A percentile compares a stretch with the other conserved stretches of the same genome.
These are phyloP conservation scores for Inonotus hispidus DNA, from an alignment of 1,284 basidiomycete species.

Conservation along the genomic window DNA sequence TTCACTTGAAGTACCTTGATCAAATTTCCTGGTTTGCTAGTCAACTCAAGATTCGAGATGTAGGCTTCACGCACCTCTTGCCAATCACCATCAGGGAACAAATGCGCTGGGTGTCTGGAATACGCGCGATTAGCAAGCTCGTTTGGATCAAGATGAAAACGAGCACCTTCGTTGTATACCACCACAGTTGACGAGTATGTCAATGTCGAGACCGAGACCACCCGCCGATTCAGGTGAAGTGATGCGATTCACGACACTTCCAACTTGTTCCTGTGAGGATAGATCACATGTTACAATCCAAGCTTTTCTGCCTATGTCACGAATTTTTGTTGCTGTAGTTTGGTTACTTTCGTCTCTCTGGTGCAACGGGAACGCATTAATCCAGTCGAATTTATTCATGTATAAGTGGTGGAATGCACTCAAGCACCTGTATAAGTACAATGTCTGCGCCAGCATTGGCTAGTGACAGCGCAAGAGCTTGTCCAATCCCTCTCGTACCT, in stretches of 20 bases:
- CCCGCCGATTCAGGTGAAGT: constrained; percentile 50
- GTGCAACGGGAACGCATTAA: not conserved
- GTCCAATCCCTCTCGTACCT: constrained; percentile 20
- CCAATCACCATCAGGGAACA: constrained; percentile 61
- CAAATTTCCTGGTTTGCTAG: not conserved
- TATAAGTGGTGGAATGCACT: not conserved
- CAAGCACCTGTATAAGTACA: constrained; percentile 11
- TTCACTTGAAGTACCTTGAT: constrained; percentile 31
- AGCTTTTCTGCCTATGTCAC: constrained; percentile 10
- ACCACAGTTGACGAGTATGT: constrained; percentile 91
- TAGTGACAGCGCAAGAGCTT: constrained; percentile 14
- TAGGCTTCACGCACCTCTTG: constrained; percentile 12
- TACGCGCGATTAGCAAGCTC: not conserved
- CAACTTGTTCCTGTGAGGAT: constrained; percentile 61
- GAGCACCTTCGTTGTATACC: constrained; percentile 89
- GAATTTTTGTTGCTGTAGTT: constrained; percentile 15
- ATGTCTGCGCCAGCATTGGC: constrained; percentile 23
- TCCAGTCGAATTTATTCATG: not conserved
- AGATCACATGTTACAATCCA: constrained; percentile 54
- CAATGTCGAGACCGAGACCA: constrained; percentile 43
- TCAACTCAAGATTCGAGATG: not conserved
- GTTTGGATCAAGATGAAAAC: constrained; percentile 39
- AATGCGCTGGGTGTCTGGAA: constrained; percentile 11
- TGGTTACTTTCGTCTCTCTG: constrained; percentile 17
- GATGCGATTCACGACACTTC: constrained; percentile 59